Base-by-base conservation (phyloP, 2,329 filamentous ascomycete species). In the Westerdykella ornata region DNA sequence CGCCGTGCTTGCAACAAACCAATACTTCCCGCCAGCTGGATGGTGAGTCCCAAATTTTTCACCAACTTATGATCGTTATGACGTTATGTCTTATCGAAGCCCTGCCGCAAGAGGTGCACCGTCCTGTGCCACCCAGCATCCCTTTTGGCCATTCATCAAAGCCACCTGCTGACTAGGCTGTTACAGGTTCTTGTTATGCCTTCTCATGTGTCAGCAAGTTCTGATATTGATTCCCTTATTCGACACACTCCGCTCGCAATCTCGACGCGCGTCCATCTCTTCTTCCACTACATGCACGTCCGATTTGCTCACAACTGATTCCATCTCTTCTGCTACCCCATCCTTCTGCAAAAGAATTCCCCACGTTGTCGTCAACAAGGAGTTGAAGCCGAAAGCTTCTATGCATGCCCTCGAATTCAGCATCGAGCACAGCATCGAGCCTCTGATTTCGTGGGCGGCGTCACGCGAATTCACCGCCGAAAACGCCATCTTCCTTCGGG, bases 401-500 rank as follows among this genome's bases (percentile, higher is more conserved):
- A 66, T 66, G 62, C 59, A 64, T 42, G 52, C 62, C 5, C 54
- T 66, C 6, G 62, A 66, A 36, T 59, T 52, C 41, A 56, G 52
- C 41, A 62, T 66, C 30, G 50, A 63, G 37, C 50, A 65, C 29
- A 60, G 52, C 36, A 64, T 66, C 28, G 61, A 65, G 19, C 47
- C 57, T 0, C 50, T 66, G 16, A 64, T 65, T n/a, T 51, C 54
- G 2, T 66, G 60, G 60, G 57, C 62, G 2, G 62, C 62, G 9
- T 54, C 56, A 1, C 54, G 53, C 19, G 62, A 66, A 29, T 66
- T 66, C 45, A 65, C 62, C 2, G 62, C 62, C 30, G 62, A 66
- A 26, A 66, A 66, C 41, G 55, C 58, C 40, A 62, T 66, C 37
- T 66, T 66, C 45, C 52, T 66, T 9, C 60, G 62, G n/a, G 60